A percentile compares a stretch with the other conserved stretches of the same genome.
phyloP scores from a whole-genome alignment of 805 yeast species.

The Ogataea dorogensis region DNA sequence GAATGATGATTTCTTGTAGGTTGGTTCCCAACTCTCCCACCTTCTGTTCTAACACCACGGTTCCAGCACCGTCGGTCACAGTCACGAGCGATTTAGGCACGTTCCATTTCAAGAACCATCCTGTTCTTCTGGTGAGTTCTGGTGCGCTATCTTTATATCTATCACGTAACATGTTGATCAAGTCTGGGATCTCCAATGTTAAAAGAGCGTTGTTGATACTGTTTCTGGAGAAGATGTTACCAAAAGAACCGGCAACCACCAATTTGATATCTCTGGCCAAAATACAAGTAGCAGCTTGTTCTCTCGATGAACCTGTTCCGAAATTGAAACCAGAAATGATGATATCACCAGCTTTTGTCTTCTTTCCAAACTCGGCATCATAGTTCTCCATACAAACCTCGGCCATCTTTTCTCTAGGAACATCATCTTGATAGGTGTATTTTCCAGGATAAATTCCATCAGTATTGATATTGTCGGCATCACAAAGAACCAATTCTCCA shows the following conservation, averaged over 20 bases:
- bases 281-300: slow-evolving; percentile 98
- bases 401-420: slow-evolving; percentile 93
- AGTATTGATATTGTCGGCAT: slow-evolving; percentile 95
- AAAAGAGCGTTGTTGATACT: slow-evolving; percentile 93
- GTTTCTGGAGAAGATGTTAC: slow-evolving; percentile 94
- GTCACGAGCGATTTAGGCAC: slow-evolving; percentile 80
- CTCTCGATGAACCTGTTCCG: slow-evolving; percentile 98
- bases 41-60: slow-evolving; percentile 70
- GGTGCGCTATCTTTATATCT: slow-evolving; percentile 50
- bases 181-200: slow-evolving; percentile 89
- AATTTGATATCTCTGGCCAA: slow-evolving; percentile 89
- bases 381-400: slow-evolving; percentile 99
- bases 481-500: slow-evolving; percentile 93
- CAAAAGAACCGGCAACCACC: slow-evolving; percentile 96
- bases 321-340: slow-evolving; percentile 91
- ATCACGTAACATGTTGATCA: slow-evolving; percentile 73
- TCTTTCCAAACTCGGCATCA: slow-evolving; percentile 80
- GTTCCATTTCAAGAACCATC: slow-evolving; percentile 91
- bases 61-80: slow-evolving; percentile 64
- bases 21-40: slow-evolving; percentile 96
- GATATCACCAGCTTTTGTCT: slow-evolving; percentile 82
- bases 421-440: slow-evolving; percentile 98
- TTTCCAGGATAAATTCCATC: slow-evolving; percentile 99
- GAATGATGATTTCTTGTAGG: slow-evolving; percentile 92
- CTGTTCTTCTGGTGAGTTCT: slow-evolving; percentile 91